Base-by-base conservation (phyloP, 1,284 basidiomycete genomes). In the Tilletia walkeri region DNA sequence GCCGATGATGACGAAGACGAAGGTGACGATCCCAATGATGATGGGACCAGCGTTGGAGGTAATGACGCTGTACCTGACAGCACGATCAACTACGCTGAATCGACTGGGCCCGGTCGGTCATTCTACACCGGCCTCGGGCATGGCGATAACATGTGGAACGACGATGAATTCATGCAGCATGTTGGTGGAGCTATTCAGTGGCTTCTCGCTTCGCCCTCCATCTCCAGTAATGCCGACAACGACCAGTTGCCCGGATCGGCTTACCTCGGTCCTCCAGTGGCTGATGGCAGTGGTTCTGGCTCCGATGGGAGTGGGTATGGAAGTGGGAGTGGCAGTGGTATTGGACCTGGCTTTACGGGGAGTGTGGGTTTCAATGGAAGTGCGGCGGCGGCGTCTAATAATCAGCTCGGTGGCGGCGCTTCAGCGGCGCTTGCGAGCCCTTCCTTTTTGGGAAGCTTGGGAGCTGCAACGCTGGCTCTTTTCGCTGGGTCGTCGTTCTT, bases 101-200 rank as follows among this genome's bases (percentile, higher is more conserved):
- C 50, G 12, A 53, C 50, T 39, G 78, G 78, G 6, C 67, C 67
- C 0, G 78, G 78, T 6, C 54, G 78, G 16, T 72, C 70, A 30
- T 80, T 77, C 59, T 80, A 78, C 69, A 80, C 78, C 1, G 71
- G 69, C 1, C 59, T 80, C 34, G 78, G 78, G 1, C 78, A 80
- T 56, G 77, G 76, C 3, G 69, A 75, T 39, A 72, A 70, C 7
- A 72, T 71, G 65, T 80, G 78, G 78, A 67, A 68, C 34, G 72
- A 78, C 34, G 67, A 76, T 1, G 69, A 20, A 36, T 74, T 80
- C 63, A 72, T 76, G 38, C 61, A 70, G 20, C 78, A 80, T 69
- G 74, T 80, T 36, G 70, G 73, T 67, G 78, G 78, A 18, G 78
- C 72, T 2, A 65, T 80, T 10, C 48, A 67, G 12, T 80, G 78